These are phyloP conservation scores for Thoreauomyces humboldtii DNA, from an alignment of 192 early-diverging fungal species.

Conservation along the genomic window DNA sequence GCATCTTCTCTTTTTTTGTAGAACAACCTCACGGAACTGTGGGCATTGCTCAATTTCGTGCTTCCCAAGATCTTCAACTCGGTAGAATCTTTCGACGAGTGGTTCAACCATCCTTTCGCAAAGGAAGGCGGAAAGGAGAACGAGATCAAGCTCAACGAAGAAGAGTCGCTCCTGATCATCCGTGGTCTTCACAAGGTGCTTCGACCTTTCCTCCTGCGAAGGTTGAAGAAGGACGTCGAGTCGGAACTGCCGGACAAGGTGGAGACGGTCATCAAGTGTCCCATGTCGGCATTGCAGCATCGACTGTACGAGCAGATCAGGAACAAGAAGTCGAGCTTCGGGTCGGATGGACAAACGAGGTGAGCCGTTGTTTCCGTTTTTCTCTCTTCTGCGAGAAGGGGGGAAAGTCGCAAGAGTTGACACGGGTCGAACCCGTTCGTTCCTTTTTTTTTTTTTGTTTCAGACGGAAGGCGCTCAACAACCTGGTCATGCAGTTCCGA, in stretches of 20 bases:
- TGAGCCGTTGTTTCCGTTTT: conserved; percentile 25
- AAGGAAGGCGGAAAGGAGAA: conserved; percentile 76
- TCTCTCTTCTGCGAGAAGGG: too few relatives aligned
- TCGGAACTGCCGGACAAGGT: conserved; percentile 96
- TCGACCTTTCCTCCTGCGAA: conserved; percentile 92
- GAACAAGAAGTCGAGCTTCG: conserved; percentile 54
- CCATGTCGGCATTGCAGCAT: conserved; percentile 82
- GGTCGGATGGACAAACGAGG: conserved; percentile 53
- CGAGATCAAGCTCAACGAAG: conserved; percentile 88
- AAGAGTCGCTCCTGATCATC: conserved; percentile 96
- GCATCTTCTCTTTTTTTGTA: conserved; percentile 21
- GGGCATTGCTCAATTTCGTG: conserved; percentile 95
- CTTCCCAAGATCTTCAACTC: conserved; percentile 95
- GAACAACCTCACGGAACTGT: conserved; percentile 97
- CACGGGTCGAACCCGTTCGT: too few relatives aligned
- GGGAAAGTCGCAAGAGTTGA: too few relatives aligned
- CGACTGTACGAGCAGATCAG: conserved; percentile 86
- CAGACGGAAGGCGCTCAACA: conserved; percentile 79
- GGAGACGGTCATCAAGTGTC: conserved; percentile 89
- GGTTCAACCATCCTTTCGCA: conserved; percentile 97
- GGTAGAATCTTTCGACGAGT: conserved; percentile 96
- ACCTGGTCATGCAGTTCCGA: conserved; percentile 96
- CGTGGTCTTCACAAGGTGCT: conserved; percentile 95
- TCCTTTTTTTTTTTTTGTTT: conserved; percentile 6
- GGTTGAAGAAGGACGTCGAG: conserved; percentile 98